Evolutionary conservation across 202 grass and related monocot species (phyloP).

Genomic region (Eragrostis tef): DNA sequence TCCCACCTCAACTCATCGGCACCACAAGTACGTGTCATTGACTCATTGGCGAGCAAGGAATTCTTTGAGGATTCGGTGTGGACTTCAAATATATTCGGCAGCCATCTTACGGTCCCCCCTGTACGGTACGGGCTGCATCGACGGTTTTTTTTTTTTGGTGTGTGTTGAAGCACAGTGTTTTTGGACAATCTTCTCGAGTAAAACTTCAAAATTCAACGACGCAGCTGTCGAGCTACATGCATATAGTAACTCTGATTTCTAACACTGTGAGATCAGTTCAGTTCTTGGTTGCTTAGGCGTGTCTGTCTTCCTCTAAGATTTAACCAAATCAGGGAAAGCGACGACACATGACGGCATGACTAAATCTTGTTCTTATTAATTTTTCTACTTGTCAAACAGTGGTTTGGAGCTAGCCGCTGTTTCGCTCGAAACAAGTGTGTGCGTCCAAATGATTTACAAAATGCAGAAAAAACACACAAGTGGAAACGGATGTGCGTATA

Average conservation of each 20-base stretch:
- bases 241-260: too few species aligned
- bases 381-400: slow-evolving; percentile 20
- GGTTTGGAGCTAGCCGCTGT: slow-evolving; percentile 26
- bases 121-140: slow-evolving; percentile 18
- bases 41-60: slow-evolving; percentile 1
- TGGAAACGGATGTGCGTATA: neutral
- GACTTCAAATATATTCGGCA: neutral
- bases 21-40: neutral
- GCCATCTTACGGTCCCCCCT: neutral
- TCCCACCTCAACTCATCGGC: neutral
- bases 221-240: neutral
- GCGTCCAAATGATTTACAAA: neutral
- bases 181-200: neutral
- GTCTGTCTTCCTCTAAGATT: neutral
- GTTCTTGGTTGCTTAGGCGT: neutral
- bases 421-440: slow-evolving; percentile 40
- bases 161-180: neutral
- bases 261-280: neutral
- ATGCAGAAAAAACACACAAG: neutral
- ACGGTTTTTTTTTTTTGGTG: too few species aligned
- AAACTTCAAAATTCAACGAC: neutral
- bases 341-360: neutral
- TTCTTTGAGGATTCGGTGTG: neutral
- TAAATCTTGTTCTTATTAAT: neutral
- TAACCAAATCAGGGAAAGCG: neutral